Conservation (phyloP, 139 green algal genomes). For the Chlorella sp. region DNA sequence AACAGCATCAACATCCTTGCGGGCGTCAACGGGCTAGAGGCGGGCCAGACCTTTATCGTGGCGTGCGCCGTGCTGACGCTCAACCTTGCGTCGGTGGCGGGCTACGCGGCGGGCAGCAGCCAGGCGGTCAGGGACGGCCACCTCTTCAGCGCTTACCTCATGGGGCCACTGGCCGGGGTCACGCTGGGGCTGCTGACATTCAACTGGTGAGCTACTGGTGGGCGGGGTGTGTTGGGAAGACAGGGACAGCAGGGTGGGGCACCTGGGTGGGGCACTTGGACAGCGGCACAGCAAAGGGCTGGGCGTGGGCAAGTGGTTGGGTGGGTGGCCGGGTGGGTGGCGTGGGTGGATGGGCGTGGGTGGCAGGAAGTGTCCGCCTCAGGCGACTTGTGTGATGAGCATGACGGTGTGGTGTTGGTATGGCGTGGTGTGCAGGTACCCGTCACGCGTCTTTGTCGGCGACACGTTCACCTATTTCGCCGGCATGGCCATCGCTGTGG, state of each 20-base stretch:
- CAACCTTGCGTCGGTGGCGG: constrained; percentile 59
- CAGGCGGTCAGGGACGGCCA: constrained; percentile 69
- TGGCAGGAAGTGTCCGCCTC: too few species aligned
- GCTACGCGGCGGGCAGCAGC: constrained; percentile 15
- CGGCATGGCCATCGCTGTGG: constrained; percentile 95
- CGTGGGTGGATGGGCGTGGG: too few species aligned
- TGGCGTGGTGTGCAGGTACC: constrained; percentile 6
- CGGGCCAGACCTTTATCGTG: constrained; percentile 90
- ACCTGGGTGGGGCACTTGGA: too few species aligned
- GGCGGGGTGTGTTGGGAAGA: neutral
- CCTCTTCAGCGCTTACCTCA: constrained; percentile 90
- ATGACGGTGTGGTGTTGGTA: too few species aligned
- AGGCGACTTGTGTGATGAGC: too few species aligned
- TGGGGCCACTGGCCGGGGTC: constrained; percentile 77
- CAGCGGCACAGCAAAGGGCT: too few species aligned
- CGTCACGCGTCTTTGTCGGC: constrained; percentile 85
- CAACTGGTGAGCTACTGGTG: constrained; percentile 69
- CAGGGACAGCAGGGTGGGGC: too few species aligned
- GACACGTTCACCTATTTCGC: constrained; percentile 99
- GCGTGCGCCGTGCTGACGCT: constrained; percentile 74
- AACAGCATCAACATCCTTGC: constrained; percentile 99
- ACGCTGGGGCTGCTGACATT: constrained; percentile 81
- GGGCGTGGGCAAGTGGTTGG: too few species aligned
- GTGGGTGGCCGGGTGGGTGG: neutral
- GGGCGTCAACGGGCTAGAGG: constrained; percentile 94